phyloP scores from a whole-genome alignment of 257 asterid genomes.

The Nicotiana benthamiana region DNA sequence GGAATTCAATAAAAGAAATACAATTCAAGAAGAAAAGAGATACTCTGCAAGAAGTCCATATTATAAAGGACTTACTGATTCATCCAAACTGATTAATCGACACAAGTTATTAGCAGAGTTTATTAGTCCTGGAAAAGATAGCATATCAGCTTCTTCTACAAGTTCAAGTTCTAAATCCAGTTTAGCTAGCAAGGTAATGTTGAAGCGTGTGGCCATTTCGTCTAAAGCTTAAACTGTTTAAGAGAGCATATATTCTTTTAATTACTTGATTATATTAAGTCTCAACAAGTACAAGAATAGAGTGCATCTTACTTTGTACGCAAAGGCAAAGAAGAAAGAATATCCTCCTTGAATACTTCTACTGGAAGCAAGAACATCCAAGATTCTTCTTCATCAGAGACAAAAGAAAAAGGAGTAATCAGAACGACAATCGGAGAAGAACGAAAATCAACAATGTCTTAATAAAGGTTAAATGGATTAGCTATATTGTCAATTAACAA shows the following conservation, averaged over 20 bases:
- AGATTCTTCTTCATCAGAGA: conserved; percentile 4
- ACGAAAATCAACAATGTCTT: too few species aligned
- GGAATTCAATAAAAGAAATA: conserved; percentile 43
- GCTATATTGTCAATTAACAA: too few species aligned
- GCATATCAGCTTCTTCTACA: conserved; percentile 12
- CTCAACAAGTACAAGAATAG: conserved; percentile 17
- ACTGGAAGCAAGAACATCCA: background rate
- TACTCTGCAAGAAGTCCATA: conserved; percentile 47
- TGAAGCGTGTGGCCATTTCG: background rate
- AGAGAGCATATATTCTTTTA: background rate
- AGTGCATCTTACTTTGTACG: conserved; percentile 5
- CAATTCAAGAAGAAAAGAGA: conserved; percentile 28
- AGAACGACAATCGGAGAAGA: conserved; percentile 8
- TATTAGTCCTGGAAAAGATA: conserved; percentile 40
- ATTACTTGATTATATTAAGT: background rate
- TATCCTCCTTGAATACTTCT: background rate
- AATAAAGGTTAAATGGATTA: too few species aligned
- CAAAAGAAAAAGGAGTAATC: background rate
- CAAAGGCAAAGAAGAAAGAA: background rate
- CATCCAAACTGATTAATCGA: conserved; percentile 32
- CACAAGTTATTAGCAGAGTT: conserved; percentile 33
- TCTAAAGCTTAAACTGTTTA: background rate
- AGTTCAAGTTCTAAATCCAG: conserved; percentile 32
- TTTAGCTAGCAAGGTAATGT: conserved; percentile 25
- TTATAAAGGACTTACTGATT: conserved; percentile 61